Conservation (phyloP, 2,329 filamentous ascomycete genomes). For the Teratosphaeria epicoccoides region DNA sequence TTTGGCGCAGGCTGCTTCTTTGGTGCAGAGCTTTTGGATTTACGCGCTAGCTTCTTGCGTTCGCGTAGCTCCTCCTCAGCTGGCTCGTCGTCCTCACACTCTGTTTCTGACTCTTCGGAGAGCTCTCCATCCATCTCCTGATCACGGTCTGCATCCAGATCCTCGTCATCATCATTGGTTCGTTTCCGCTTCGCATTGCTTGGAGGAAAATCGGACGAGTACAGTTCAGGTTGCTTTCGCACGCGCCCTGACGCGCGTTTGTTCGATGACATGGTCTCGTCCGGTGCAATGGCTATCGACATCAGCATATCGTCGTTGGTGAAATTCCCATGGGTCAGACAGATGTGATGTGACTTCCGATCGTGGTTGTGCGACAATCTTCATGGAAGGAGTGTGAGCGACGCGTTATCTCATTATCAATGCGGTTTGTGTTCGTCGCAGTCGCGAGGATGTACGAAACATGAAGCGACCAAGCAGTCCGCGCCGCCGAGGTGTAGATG, state of each 20-base stretch:
- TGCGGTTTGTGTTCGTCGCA: background rate
- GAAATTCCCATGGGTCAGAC: background rate
- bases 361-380: background rate
- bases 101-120: constrained; percentile 28
- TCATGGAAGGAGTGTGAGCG: background rate
- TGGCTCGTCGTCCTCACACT: constrained; percentile 27
- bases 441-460: background rate
- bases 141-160: constrained; percentile 27
- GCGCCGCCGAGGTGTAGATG: background rate
- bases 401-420: background rate
- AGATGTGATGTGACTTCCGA: background rate
- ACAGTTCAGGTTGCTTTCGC: constrained; percentile 24
- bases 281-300: background rate
- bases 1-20: constrained; percentile 34
- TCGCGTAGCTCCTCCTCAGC: constrained; percentile 41
- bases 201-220: constrained; percentile 19
- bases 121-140: constrained; percentile 24
- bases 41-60: constrained; percentile 20
- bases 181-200: constrained; percentile 39
- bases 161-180: constrained; percentile 25
- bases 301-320: background rate
- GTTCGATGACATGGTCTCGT: background rate
- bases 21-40: constrained; percentile 21
- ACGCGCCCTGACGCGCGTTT: constrained; percentile 50
- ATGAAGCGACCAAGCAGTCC: too few species aligned